A percentile compares a stretch with the other conserved stretches of the same genome.
These are phyloP conservation scores for Sonneratia alba DNA, from an alignment of 345 rosid species.

Conservation along the genomic window DNA sequence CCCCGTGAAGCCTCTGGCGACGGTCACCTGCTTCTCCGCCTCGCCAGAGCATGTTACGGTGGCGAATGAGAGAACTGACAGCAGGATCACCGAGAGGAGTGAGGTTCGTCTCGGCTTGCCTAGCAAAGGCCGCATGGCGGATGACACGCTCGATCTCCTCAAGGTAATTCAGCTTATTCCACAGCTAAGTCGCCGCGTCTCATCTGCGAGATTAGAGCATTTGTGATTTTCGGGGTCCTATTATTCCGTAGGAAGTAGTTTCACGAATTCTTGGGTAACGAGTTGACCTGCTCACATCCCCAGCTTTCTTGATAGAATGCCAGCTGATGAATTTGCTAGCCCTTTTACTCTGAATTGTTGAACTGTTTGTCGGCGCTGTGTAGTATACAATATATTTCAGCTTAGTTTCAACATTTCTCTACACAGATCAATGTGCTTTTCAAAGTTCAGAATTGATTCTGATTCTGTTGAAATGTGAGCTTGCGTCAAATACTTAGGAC, in stretches of 20 bases:
- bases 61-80: slow-evolving; percentile 27
- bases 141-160: slow-evolving; percentile 73
- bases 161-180: slow-evolving; percentile 30
- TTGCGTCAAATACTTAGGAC: background rate
- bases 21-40: slow-evolving; percentile 5
- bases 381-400: background rate
- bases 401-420: background rate
- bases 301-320: no score
- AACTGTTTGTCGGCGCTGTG: background rate
- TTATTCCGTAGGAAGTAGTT: background rate
- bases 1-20: background rate
- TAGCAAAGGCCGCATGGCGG: slow-evolving; percentile 95
- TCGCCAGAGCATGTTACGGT: slow-evolving; percentile 19
- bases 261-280: background rate
- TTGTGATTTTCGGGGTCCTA: no score
- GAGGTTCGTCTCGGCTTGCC: slow-evolving; percentile 88
- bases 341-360: no score
- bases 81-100: slow-evolving; percentile 25
- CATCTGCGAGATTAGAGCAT: no score
- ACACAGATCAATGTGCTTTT: background rate
- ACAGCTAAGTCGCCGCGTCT: no score
- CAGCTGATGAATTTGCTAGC: no score
- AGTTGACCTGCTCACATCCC: no score
- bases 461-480: background rate
- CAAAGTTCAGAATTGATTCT: background rate